phyloP scores from a whole-genome alignment of 192 early-diverging fungal genomes.

The Mortierella hygrophila region DNA sequence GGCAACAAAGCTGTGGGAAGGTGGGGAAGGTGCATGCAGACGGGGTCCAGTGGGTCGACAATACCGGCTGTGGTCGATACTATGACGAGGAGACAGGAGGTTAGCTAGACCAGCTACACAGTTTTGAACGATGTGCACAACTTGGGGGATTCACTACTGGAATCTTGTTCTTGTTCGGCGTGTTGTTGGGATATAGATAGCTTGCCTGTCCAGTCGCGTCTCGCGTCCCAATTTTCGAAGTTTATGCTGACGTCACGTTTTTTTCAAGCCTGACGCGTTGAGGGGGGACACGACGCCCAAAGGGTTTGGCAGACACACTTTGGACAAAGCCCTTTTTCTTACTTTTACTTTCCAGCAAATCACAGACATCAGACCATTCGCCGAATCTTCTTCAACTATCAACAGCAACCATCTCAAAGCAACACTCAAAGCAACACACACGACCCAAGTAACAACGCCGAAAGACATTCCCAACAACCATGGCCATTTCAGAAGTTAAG shows the following conservation, averaged over 20 bases:
- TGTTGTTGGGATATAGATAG: too few species aligned
- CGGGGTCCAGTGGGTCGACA: background rate
- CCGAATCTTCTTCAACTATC: background rate
- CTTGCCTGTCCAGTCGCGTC: background rate
- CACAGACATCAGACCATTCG: background rate
- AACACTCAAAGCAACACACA: too few species aligned
- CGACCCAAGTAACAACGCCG: background rate
- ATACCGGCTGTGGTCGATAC: background rate
- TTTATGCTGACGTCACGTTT: background rate
- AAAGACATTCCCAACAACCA: slow-evolving; percentile 3
- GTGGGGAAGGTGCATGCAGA: background rate
- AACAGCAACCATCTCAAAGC: background rate
- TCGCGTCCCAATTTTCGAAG: background rate
- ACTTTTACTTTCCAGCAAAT: background rate
- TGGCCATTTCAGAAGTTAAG: slow-evolving; percentile 56
- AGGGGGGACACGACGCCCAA: background rate
- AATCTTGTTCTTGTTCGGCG: too few species aligned
- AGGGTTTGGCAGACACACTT: background rate
- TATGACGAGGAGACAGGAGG: background rate
- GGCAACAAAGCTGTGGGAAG: background rate
- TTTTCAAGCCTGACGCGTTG: background rate
- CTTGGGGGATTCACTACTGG: too few species aligned
- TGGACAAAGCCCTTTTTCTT: background rate
- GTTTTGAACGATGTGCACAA: too few species aligned
- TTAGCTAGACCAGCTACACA: background rate